phyloP scores from a whole-genome alignment of 1,139 yeast species.

The Zygoascus hellenicus region DNA sequence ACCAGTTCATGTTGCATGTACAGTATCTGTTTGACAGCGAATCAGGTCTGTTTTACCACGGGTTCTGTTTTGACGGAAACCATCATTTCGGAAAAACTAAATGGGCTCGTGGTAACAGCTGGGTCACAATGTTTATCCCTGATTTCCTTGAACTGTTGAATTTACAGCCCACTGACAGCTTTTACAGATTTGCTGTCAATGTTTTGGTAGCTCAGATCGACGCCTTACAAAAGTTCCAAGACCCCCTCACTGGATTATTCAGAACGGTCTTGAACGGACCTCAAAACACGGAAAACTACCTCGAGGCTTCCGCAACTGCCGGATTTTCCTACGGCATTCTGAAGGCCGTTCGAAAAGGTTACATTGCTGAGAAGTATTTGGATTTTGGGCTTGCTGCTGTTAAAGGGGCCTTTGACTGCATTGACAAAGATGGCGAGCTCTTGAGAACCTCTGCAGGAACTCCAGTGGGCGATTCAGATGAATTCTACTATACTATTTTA shows the following conservation, averaged over 20 bases:
- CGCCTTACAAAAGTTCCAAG: conserved; percentile 30
- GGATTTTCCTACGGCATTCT: conserved; percentile 38
- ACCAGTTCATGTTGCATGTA: conserved; percentile 34
- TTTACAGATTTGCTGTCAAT: conserved; percentile 30
- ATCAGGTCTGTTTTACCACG: conserved; percentile 36
- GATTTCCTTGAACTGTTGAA: conserved; percentile 34
- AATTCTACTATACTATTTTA: conserved; percentile 35
- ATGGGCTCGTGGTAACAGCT: conserved; percentile 39
- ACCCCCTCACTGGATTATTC: conserved; percentile 31
- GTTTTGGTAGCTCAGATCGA: conserved; percentile 32
- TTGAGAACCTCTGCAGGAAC: conserved; percentile 36
- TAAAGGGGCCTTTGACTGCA: conserved; percentile 30
- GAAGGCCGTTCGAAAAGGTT: conserved; percentile 30
- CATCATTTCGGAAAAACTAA: conserved; percentile 35
- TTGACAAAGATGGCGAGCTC: conserved; percentile 32
- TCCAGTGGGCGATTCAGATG: conserved; percentile 34
- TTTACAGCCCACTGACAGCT: conserved; percentile 28
- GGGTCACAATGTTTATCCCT: conserved; percentile 38
- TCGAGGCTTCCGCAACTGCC: conserved; percentile 37
- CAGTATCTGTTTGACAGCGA: conserved; percentile 32
- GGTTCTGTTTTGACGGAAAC: conserved; percentile 34
- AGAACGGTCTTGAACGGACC: conserved; percentile 35
- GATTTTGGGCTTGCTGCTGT: conserved; percentile 30
- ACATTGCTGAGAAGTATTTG: conserved; percentile 26
- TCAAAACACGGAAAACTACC: conserved; percentile 24